phyloP scores from a whole-genome alignment of 129 eudicot species.

The Ambrosia artemisiifolia region DNA sequence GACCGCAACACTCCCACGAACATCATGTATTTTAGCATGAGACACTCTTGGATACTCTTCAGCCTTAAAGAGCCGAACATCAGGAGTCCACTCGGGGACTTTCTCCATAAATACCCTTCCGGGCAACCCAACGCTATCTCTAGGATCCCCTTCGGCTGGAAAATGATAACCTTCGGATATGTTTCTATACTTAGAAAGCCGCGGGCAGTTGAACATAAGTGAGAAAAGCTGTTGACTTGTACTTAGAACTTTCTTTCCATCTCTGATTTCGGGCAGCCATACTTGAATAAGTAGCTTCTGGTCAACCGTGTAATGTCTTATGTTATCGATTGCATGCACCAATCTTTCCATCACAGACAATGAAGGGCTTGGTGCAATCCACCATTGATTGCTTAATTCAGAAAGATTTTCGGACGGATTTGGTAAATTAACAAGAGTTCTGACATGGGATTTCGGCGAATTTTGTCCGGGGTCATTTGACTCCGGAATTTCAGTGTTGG shows the following conservation, averaged over 20 bases:
- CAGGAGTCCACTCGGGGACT: constrained; percentile 96
- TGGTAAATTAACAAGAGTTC: constrained; percentile 37
- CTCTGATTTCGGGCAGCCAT: constrained; percentile 73
- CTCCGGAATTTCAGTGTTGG: constrained; percentile 24
- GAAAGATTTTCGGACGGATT: constrained; percentile 36
- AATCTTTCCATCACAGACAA: constrained; percentile 68
- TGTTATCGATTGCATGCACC: constrained; percentile 51
- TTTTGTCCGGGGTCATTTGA: constrained; percentile 38
- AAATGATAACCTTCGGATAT: constrained; percentile 61
- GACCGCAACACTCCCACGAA: constrained; percentile 87
- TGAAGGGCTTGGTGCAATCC: constrained; percentile 70
- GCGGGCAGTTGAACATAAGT: constrained; percentile 57
- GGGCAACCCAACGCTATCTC: constrained; percentile 65
- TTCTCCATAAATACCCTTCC: constrained; percentile 75
- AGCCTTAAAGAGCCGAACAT: constrained; percentile 65
- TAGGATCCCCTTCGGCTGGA: constrained; percentile 44
- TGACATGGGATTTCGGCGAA: constrained; percentile 33
- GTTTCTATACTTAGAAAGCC: constrained; percentile 65
- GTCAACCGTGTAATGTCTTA: constrained; percentile 46
- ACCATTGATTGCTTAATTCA: constrained; percentile 53
- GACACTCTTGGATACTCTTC: constrained; percentile 84
- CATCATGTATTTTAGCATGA: constrained; percentile 70
- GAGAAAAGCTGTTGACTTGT: constrained; percentile 73
- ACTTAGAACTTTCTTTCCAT: constrained; percentile 46
- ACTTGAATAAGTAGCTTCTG: constrained; percentile 68